A percentile compares a stretch with the other conserved stretches of the same genome.
These are phyloP conservation scores for Lepidopterella palustris DNA, from an alignment of 495 filamentous ascomycete species.

Conservation along the genomic window DNA sequence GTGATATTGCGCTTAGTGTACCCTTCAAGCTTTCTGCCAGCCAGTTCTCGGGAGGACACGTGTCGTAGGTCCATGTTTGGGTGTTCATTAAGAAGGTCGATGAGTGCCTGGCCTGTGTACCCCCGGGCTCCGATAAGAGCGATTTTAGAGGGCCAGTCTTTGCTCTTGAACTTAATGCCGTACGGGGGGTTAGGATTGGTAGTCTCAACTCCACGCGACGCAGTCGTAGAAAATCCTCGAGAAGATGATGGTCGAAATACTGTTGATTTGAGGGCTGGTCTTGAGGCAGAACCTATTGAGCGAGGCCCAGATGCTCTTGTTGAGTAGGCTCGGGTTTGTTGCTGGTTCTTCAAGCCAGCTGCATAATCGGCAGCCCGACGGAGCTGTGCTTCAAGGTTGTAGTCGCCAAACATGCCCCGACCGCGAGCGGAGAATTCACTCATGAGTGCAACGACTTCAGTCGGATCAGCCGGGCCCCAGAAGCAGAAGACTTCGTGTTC, in stretches of 20 bases:
- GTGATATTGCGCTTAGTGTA: constrained; percentile 90
- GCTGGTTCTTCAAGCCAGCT: constrained; percentile 48
- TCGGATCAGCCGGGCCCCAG: constrained; percentile 82
- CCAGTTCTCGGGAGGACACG: constrained; percentile 91
- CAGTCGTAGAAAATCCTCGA: constrained; percentile 49
- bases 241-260: constrained; percentile 4
- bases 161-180: constrained; percentile 86
- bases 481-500: constrained; percentile 92
- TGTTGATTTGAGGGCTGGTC: constrained; percentile 10
- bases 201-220: constrained; percentile 36
- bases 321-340: constrained; percentile 29
- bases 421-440: constrained; percentile 80
- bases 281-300: constrained; percentile 5
- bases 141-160: constrained; percentile 70
- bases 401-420: constrained; percentile 81
- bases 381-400: constrained; percentile 80
- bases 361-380: constrained; percentile 67
- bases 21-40: constrained; percentile 81
- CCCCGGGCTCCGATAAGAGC: constrained; percentile 93
- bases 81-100: constrained; percentile 81
- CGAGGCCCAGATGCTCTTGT: constrained; percentile 17
- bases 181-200: constrained; percentile 97
- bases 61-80: constrained; percentile 91
- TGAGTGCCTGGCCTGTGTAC: constrained; percentile 91
- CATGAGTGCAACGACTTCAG: constrained; percentile 81